Conservation (phyloP, 257 asterid species). For the Ocimum tenuiflorum region DNA sequence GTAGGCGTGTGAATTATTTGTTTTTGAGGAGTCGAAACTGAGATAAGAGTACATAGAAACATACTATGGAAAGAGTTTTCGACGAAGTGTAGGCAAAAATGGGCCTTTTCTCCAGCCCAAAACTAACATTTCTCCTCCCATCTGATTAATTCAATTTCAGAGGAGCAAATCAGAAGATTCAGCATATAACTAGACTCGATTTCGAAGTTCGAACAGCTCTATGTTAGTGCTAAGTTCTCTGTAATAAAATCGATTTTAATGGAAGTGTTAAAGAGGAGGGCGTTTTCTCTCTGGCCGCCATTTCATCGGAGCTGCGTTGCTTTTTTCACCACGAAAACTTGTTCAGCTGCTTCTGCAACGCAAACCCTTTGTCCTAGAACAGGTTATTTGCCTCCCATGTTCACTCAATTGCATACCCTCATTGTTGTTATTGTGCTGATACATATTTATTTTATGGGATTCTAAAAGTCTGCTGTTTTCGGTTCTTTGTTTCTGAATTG, state of each 20-base stretch:
- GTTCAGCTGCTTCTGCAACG: not conserved
- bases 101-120: too few relatives aligned
- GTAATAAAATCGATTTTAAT: not conserved
- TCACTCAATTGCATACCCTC: not conserved
- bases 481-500: not conserved
- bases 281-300: conserved; percentile 19
- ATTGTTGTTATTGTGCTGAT: not conserved
- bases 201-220: not conserved
- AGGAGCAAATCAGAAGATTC: not conserved
- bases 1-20: too few relatives aligned
- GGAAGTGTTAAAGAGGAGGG: conserved; percentile 19
- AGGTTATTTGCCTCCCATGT: conserved; percentile 19
- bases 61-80: too few relatives aligned
- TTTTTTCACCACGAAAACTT: conserved; percentile 1
- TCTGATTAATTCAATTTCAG: too few relatives aligned
- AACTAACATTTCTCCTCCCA: too few relatives aligned
- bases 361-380: conserved; percentile 12
- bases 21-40: too few relatives aligned
- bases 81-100: too few relatives aligned
- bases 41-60: too few relatives aligned
- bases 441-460: not conserved
- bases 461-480: not conserved
- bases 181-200: not conserved
- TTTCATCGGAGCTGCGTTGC: conserved; percentile 7
- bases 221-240: not conserved